These are phyloP conservation scores for Aspergillus fructus DNA, from an alignment of 2,329 filamentous ascomycete genomes.

Conservation along the genomic window DNA sequence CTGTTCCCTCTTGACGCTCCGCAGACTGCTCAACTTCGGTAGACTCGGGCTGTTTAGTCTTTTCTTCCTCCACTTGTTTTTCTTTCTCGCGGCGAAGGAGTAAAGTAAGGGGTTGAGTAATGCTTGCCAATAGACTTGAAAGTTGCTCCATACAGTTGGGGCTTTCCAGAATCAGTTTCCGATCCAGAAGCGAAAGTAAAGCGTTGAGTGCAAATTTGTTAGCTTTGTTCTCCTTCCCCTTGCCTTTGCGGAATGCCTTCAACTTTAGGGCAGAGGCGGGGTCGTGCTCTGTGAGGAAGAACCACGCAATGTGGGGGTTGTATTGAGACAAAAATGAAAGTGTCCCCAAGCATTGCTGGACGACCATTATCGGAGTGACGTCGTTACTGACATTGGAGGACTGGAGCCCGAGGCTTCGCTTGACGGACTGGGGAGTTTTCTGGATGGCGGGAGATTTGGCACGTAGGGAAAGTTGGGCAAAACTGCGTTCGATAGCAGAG, in stretches of 20 bases:
- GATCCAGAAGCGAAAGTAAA: constrained; percentile 80
- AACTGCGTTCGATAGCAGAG: constrained; percentile 90
- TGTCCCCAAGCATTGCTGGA: constrained; percentile 89
- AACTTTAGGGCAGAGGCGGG: constrained; percentile 74
- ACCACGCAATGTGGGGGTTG: constrained; percentile 81
- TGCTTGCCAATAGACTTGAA: constrained; percentile 79
- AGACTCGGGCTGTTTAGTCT: constrained; percentile 38
- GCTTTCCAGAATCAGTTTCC: constrained; percentile 95
- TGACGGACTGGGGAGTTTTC: constrained; percentile 79
- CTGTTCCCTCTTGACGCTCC: constrained; percentile 22
- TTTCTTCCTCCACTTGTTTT: constrained; percentile 51
- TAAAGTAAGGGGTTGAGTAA: constrained; percentile 80
- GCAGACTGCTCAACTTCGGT: constrained; percentile 17
- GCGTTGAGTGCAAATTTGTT: constrained; percentile 91
- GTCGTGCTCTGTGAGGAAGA: constrained; percentile 95
- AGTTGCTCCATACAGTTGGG: constrained; percentile 95
- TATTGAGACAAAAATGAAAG: constrained; percentile 80
- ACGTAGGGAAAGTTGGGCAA: constrained; percentile 85
- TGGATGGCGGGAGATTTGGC: constrained; percentile 76
- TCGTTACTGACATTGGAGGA: constrained; percentile 67
- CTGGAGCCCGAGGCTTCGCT: constrained; percentile 69
- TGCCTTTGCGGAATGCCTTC: constrained; percentile 76
- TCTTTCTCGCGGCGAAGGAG: constrained; percentile 83
- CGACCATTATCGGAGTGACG: constrained; percentile 88
- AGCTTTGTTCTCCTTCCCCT: constrained; percentile 78